These are phyloP conservation scores for Trichoderma atrobrunneum DNA, from an alignment of 2,329 filamentous ascomycete species.

Conservation along the genomic window DNA sequence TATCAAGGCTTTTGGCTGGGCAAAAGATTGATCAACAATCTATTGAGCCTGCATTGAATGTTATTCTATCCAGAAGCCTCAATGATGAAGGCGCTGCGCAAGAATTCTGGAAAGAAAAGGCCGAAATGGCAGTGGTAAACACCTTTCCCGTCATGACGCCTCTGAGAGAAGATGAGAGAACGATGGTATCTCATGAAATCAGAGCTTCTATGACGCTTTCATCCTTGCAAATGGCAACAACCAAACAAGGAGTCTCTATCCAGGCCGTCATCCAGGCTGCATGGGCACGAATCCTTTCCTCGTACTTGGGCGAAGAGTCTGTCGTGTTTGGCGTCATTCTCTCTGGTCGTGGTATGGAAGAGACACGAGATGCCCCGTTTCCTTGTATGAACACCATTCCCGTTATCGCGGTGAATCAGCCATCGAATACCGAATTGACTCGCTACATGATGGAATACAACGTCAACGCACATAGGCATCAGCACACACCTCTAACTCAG, in stretches of 20 bases:
- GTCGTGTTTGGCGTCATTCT: conserved; percentile 79
- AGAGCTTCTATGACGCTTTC: conserved; percentile 39
- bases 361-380: conserved; percentile 61
- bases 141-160: conserved; percentile 77
- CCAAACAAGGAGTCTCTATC: conserved; percentile 61
- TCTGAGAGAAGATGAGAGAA: conserved; percentile 40
- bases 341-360: conserved; percentile 66
- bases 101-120: conserved; percentile 62
- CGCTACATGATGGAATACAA: conserved; percentile 64
- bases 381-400: conserved; percentile 84
- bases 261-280: conserved; percentile 74
- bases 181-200: conserved; percentile 34
- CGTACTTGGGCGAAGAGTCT: conserved; percentile 70
- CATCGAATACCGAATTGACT: conserved; percentile 57
- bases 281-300: conserved; percentile 72
- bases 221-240: conserved; percentile 56
- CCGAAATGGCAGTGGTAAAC: conserved; percentile 55
- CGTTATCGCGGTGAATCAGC: conserved; percentile 55
- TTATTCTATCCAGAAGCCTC: conserved; percentile 39
- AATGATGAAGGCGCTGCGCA: conserved; percentile 36
- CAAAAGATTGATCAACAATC: neutral
- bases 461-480: conserved; percentile 62
- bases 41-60: conserved; percentile 39
- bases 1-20: conserved; percentile 39
- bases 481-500: conserved; percentile 66